Evolutionary conservation across 2,329 filamentous ascomycete species (phyloP).

Genomic region (Leptographium galeiforme): DNA sequence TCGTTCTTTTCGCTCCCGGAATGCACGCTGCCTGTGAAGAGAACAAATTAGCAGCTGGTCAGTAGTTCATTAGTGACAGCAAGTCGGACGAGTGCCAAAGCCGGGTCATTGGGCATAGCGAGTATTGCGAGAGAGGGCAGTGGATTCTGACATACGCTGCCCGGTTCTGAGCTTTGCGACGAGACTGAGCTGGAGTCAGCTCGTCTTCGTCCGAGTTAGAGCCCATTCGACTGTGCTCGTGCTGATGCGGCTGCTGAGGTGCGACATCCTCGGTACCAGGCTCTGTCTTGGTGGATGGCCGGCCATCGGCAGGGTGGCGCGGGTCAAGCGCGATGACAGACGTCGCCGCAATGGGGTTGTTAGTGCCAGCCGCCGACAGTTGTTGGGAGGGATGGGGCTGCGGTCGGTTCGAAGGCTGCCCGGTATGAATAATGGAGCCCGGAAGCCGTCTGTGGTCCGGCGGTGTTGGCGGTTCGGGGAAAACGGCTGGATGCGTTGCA

Average conservation of each 20-base stretch:
- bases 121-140: background rate
- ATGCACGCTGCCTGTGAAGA: conserved; percentile 69
- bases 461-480: conserved; percentile 37
- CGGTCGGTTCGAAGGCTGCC: conserved; percentile 11
- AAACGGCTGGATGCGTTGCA: conserved; percentile 18
- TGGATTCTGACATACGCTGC: conserved; percentile 37
- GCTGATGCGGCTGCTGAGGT: conserved; percentile 10
- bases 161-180: conserved; percentile 47
- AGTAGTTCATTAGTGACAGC: background rate
- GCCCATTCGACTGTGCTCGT: conserved; percentile 16
- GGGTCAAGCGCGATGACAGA: conserved; percentile 9
- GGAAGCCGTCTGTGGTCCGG: conserved; percentile 26
- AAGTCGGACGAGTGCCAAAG: too few species aligned
- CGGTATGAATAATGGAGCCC: conserved; percentile 13
- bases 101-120: background rate
- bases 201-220: conserved; percentile 44
- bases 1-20: conserved; percentile 88
- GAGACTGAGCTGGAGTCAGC: conserved; percentile 42
- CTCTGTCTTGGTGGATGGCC: conserved; percentile 26
- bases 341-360: background rate
- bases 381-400: conserved; percentile 14
- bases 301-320: conserved; percentile 17
- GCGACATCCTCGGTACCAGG: conserved; percentile 20
- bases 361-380: conserved; percentile 12
- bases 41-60: background rate